Evolutionary conservation across 306 rosid genomes (phyloP).

Genomic region (Cicer bijugum): DNA sequence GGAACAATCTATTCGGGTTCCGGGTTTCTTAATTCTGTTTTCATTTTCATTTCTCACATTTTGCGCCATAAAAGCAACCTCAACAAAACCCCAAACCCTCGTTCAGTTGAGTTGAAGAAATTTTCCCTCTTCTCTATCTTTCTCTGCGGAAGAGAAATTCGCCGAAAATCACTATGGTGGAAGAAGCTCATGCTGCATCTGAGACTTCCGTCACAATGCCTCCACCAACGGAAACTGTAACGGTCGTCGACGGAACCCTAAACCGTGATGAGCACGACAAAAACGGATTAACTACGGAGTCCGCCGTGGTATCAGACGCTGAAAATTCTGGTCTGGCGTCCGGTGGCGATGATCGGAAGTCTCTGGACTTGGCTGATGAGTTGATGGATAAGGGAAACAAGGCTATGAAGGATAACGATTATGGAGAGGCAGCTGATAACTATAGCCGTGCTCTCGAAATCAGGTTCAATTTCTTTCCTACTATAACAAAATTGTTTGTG

Average conservation of each 20-base stretch:
- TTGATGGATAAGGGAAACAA: slow-evolving; percentile 68
- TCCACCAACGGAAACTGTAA: slow-evolving; percentile 26
- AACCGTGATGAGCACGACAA: slow-evolving; percentile 42
- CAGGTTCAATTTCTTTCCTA: slow-evolving; percentile 57
- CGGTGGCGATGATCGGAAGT: slow-evolving; percentile 51
- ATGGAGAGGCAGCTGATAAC: slow-evolving; percentile 74
- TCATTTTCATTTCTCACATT: slow-evolving; percentile 30
- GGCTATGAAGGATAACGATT: slow-evolving; percentile 76
- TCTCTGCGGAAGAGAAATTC: slow-evolving; percentile 24
- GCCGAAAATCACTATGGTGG: slow-evolving; percentile 55
- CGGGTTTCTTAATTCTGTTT: slow-evolving; percentile 19
- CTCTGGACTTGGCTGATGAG: slow-evolving; percentile 65
- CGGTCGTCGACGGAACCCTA: slow-evolving; percentile 48
- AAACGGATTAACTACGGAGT: slow-evolving; percentile 47
- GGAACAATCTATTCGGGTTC: neutral
- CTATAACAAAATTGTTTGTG: neutral
- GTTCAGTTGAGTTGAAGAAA: neutral
- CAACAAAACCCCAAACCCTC: slow-evolving; percentile 42
- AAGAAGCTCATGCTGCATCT: slow-evolving; percentile 59
- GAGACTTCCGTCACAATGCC: slow-evolving; percentile 53
- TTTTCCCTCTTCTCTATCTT: neutral
- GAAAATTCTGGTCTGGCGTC: slow-evolving; percentile 56
- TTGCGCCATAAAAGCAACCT: slow-evolving; percentile 53
- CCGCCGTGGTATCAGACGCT: slow-evolving; percentile 53
- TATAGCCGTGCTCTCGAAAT: slow-evolving; percentile 95